These are phyloP conservation scores for Bipolaris victoriae DNA, from an alignment of 2,329 filamentous ascomycete genomes.

Conservation along the genomic window DNA sequence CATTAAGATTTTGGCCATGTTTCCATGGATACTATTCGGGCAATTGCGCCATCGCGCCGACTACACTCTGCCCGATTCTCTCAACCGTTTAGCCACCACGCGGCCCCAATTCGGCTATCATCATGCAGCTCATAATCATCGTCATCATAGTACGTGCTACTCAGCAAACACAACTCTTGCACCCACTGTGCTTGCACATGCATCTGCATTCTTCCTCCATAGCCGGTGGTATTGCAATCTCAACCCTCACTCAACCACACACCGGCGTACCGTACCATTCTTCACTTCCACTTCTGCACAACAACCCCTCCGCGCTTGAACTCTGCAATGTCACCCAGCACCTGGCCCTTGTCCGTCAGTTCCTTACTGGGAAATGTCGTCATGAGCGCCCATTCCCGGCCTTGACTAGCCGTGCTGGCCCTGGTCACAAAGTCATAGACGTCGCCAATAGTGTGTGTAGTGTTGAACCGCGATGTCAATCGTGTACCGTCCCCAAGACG, in stretches of 20 bases:
- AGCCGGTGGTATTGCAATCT: background rate
- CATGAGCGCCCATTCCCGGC: constrained; percentile 73
- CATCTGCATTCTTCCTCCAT: background rate
- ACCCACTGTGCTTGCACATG: background rate
- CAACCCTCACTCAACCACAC: background rate
- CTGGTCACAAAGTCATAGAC: constrained; percentile 76
- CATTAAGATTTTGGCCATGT: background rate
- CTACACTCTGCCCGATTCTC: background rate
- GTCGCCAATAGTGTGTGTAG: constrained; percentile 76
- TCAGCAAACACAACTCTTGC: background rate
- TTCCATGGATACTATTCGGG: background rate
- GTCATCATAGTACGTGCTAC: background rate
- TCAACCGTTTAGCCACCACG: constrained; percentile 7
- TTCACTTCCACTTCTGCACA: constrained; percentile 60
- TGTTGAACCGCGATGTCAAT: constrained; percentile 81
- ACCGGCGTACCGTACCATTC: background rate
- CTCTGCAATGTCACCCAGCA: constrained; percentile 55
- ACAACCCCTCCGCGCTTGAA: constrained; percentile 62
- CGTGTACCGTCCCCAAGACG: constrained; percentile 79
- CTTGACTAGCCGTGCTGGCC: constrained; percentile 63
- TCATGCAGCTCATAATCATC: background rate
- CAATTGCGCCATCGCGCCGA: constrained; percentile 1
- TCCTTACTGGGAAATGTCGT: constrained; percentile 87
- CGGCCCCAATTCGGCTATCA: background rate
- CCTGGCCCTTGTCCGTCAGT: constrained; percentile 67